Evolutionary conservation across 2,329 filamentous ascomycete species (phyloP), one percentile per base, ranked within the genome.

Genomic region (Cladophialophora immunda): DNA sequence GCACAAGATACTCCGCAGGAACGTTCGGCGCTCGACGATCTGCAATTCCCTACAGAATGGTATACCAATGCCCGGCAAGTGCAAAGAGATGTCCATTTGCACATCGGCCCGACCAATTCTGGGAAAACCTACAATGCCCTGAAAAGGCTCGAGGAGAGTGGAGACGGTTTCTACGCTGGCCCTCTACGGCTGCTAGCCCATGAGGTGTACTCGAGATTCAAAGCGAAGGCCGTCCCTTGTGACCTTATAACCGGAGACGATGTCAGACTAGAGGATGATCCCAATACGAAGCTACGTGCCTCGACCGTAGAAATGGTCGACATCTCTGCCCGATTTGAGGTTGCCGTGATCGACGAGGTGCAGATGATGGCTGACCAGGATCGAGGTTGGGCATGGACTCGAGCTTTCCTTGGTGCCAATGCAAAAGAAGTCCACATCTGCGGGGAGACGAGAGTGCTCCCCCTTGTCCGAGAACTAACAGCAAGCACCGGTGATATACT

Each of bases 271-370:
- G 89, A 92, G 0, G 82, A 88, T 56, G 81, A 85, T 9, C 79
- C 80, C 3, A 84, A 74, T 19, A 66, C 59, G 0, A 56, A 41
- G 22, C 90, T 97, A 75, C 86, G 85, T 65, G 94, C 93, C 75
- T 97, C 95, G 76, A 99, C 95, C 0, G 95, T 99, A 2, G 95
- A 99, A 78, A 99, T 99, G 90, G 85, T 89, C 27, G 86, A 86
- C 6, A 72, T 88, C 22, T 83, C 84, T 57, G 79, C 79, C 3
- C 76, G 78, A 1, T 88, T 92, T 32, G 94, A 98, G 50, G 94
- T 99, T 38, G 94, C 93, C 1, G 94, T 99, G 71, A 94, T 99
- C 69, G 95, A 99, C 76, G 95, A 99, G 81, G 98, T 99, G 65
- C 95, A 99, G 79, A 98, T 99, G 95, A 92, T 99, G 72, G 90